These are phyloP conservation scores for Barnettozyma hawaiiensis DNA, from an alignment of 1,139 yeast genomes.

Conservation along the genomic window DNA sequence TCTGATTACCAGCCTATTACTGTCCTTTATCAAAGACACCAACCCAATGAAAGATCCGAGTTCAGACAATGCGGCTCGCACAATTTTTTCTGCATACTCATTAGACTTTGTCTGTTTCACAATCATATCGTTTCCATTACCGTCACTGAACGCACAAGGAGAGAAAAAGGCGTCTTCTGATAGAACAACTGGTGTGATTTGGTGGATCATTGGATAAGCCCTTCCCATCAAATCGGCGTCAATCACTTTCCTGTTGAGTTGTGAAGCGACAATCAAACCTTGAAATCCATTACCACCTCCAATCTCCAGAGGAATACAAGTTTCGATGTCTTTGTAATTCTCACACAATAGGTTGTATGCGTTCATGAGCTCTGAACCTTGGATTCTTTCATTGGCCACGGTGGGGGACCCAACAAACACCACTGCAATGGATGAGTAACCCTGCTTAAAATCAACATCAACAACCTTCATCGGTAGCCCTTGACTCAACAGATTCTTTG, in stretches of 20 bases:
- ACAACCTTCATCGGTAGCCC: slow-evolving; percentile 35
- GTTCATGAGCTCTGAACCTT: slow-evolving; percentile 27
- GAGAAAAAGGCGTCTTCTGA: slow-evolving; percentile 27
- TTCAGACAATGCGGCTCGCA: slow-evolving; percentile 38
- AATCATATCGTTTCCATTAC: slow-evolving; percentile 39
- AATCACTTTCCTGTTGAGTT: slow-evolving; percentile 27
- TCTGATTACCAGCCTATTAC: slow-evolving; percentile 15
- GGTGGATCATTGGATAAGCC: slow-evolving; percentile 41
- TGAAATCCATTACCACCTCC: slow-evolving; percentile 44
- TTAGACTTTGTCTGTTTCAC: slow-evolving; percentile 34
- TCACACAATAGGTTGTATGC: slow-evolving; percentile 19
- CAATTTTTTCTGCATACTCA: slow-evolving; percentile 33
- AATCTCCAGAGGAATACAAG: slow-evolving; percentile 34
- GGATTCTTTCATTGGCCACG: slow-evolving; percentile 38
- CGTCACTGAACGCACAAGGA: slow-evolving; percentile 39
- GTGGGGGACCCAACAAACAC: slow-evolving; percentile 46
- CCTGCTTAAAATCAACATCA: slow-evolving; percentile 32
- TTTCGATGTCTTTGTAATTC: slow-evolving; percentile 30
- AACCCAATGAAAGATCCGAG: slow-evolving; percentile 38
- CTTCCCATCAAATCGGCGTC: slow-evolving; percentile 45
- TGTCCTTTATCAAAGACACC: slow-evolving; percentile 23
- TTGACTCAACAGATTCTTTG: slow-evolving; percentile 30
- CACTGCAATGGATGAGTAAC: slow-evolving; percentile 32
- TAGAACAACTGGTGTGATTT: slow-evolving; percentile 32
- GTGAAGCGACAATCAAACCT: slow-evolving; percentile 30